These are phyloP conservation scores for Erysimum cheiranthoides DNA, from an alignment of 345 rosid species.

Conservation along the genomic window DNA sequence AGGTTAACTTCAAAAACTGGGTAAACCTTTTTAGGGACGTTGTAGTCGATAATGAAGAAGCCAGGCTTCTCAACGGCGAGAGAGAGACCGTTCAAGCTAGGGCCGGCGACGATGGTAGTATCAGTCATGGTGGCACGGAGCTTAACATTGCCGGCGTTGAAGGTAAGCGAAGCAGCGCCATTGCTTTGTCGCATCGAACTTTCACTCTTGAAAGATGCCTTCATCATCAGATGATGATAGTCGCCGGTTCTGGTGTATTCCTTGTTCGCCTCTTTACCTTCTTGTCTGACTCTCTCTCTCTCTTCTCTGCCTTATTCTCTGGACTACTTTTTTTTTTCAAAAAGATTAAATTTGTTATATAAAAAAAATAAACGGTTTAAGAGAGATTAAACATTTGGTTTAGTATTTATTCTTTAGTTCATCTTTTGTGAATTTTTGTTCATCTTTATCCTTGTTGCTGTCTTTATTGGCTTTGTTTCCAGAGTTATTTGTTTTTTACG, in stretches of 20 bases:
- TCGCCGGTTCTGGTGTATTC: not conserved
- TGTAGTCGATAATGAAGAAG: conserved; percentile 73
- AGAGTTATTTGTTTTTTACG: too few species aligned
- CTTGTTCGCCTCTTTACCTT: too few species aligned
- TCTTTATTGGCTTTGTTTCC: too few species aligned
- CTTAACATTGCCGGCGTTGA: conserved; percentile 71
- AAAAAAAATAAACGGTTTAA: too few species aligned
- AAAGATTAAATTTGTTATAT: too few species aligned
- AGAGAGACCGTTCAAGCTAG: conserved; percentile 76
- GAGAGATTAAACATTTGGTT: too few species aligned
- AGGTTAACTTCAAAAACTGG: not conserved
- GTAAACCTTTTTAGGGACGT: conserved; percentile 80
- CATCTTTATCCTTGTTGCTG: too few species aligned
- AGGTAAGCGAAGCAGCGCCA: conserved; percentile 58
- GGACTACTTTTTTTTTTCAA: too few species aligned
- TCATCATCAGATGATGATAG: conserved; percentile 48
- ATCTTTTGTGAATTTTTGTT: too few species aligned
- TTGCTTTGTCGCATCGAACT: conserved; percentile 63
- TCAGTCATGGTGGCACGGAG: conserved; percentile 83
- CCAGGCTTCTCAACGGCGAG: conserved; percentile 86
- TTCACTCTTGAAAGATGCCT: conserved; percentile 81
- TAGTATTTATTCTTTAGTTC: too few species aligned
- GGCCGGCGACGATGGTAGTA: conserved; percentile 76
- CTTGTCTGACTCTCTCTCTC: too few species aligned
- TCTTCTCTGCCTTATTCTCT: too few species aligned